Evolutionary conservation across 352 stramenopile genomes (phyloP), one percentile per base, ranked within the genome.

Genomic region (Pythium dissotocum): DNA sequence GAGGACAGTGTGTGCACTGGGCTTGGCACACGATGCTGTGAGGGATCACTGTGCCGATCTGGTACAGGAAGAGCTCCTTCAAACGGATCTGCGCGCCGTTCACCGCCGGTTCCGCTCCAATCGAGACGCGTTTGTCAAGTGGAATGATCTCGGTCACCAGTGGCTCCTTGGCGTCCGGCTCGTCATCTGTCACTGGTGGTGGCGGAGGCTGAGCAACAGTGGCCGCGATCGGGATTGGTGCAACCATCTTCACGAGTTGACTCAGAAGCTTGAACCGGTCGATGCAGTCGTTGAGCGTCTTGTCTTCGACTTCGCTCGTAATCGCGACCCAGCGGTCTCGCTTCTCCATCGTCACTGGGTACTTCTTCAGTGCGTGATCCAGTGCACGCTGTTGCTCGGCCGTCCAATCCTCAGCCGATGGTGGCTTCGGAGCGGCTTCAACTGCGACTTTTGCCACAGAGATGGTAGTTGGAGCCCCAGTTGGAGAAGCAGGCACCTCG

Each of bases 221-320:
- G 6, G 33, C 44, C 1, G 67, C 51, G n/a, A 69, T 61, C 3
- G 63, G 62, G 32, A 70, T 70, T 13, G 48, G 48, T 18, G 62
- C 53, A 7, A 64, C 71, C 4, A 60, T 75, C 26, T 79, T 77
- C 0, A 94, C 68, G 33, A 91, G 55, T 24, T 79, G 65, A 42
- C 78, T 84, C 2, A 95, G 62, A 42, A 80, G 59, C 68, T 93
- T 88, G 63, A 87, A 95, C 3, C 87, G 84, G 42, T 93, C 85
- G 52, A 95, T 92, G 53, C 87, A 95, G 36, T 95, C 84, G 62
- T 90, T 93, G 35, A 95, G 58, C 8, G 81, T 85, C 33, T 86
- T 88, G 28, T 72, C 82, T 0, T 87, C 71, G 7, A 95, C 83
- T 33, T 87, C 84, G 8, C 71, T 76, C 5, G 85, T 79, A 58